Conservation (phyloP, 1,284 basidiomycete species). For the Rhodotorula sp. region DNA sequence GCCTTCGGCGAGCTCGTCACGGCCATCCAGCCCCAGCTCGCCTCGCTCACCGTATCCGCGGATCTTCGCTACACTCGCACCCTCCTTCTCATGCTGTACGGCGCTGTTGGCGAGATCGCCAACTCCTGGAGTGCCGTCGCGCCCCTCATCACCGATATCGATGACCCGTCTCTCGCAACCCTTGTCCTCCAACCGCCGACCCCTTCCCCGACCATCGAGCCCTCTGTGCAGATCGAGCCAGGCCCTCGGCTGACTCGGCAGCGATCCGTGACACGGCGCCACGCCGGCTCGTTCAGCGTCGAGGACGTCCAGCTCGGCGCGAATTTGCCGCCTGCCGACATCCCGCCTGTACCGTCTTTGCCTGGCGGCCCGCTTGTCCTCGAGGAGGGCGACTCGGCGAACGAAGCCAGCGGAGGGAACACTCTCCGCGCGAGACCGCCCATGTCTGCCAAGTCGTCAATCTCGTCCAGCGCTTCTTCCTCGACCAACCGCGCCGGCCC, state of each 20-base stretch:
- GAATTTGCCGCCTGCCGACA: slow-evolving; percentile 59
- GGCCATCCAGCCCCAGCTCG: slow-evolving; percentile 32
- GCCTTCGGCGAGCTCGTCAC: slow-evolving; percentile 75
- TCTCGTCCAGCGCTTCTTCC: neutral
- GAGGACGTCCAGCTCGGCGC: slow-evolving; percentile 88
- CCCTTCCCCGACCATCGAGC: slow-evolving; percentile 40
- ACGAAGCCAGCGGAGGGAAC: neutral
- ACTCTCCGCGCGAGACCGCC: slow-evolving; percentile 16
- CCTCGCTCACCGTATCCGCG: slow-evolving; percentile 61
- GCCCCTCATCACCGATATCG: slow-evolving; percentile 61
- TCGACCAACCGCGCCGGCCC: slow-evolving; percentile 6
- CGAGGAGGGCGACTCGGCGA: neutral
- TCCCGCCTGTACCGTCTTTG: slow-evolving; percentile 16
- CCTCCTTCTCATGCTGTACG: slow-evolving; percentile 83
- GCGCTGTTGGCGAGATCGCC: slow-evolving; percentile 83
- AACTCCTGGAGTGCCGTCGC: slow-evolving; percentile 79
- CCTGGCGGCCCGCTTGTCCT: slow-evolving; percentile 14
- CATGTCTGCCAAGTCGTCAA: neutral
- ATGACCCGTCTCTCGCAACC: slow-evolving; percentile 20
- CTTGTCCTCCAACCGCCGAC: slow-evolving; percentile 43
- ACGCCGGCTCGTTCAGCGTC: slow-evolving; percentile 87
- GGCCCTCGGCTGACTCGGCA: slow-evolving; percentile 30
- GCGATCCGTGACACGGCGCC: slow-evolving; percentile 63
- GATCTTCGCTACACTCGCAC: slow-evolving; percentile 87
- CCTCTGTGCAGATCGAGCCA: neutral